Evolutionary conservation across 768 basidiomycete genomes (phyloP).

Genomic region (Kwoniella europaea): DNA sequence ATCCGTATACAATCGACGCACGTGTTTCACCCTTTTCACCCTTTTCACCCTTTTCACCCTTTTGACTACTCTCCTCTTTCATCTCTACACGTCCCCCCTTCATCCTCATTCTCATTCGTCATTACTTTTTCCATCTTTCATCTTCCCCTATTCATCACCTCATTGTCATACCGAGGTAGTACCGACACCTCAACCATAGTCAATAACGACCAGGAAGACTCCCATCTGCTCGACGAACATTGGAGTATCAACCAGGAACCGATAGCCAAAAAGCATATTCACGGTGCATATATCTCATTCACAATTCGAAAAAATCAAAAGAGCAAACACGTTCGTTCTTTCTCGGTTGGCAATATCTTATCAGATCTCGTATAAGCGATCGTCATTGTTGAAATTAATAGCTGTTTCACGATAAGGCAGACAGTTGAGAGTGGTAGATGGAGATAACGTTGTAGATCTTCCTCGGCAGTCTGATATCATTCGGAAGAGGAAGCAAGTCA

Average conservation of each 20-base stretch:
- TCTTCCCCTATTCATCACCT: background rate
- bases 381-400: background rate
- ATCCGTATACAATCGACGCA: background rate
- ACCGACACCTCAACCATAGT: too few relatives aligned
- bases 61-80: background rate
- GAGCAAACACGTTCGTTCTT: slow-evolving; percentile 10
- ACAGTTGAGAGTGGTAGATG: too few relatives aligned
- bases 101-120: background rate
- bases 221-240: background rate
- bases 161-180: background rate
- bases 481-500: too few relatives aligned
- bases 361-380: background rate
- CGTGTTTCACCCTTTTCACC: background rate
- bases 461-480: too few relatives aligned
- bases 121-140: background rate
- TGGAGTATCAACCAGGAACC: too few relatives aligned
- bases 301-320: background rate
- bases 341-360: background rate
- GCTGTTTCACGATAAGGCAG: background rate
- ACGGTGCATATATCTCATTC: too few relatives aligned
- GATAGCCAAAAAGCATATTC: too few relatives aligned
- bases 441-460: too few relatives aligned
- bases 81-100: background rate
- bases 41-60: background rate
- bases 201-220: background rate